Percentiles rank a stretch among this genome's conserved stretches.
Evolutionary conservation across 208 protist genomes (phyloP).

Genomic region (Balamuthia mandrillaris): DNA sequence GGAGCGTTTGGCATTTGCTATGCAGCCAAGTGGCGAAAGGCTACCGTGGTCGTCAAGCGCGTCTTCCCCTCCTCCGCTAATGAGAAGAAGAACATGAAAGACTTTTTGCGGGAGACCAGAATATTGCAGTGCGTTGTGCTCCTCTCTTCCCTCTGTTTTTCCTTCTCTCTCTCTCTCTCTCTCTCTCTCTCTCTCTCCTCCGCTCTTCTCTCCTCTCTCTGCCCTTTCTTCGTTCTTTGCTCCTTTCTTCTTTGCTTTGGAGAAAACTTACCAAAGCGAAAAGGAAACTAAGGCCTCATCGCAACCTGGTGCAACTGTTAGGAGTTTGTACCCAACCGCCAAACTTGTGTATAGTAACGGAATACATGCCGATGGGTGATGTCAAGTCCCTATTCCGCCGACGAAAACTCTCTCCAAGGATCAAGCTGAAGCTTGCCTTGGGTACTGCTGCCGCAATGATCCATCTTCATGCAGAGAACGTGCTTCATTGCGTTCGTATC

Average conservation of each 20-base stretch:
- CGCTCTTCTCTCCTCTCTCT: no score
- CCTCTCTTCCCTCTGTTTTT: no score
- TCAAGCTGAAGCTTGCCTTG: not conserved
- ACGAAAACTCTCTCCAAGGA: not conserved
- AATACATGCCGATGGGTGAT: not conserved
- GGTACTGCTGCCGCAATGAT: not conserved
- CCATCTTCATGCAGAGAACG: not conserved
- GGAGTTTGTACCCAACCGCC: not conserved
- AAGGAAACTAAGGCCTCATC: not conserved
- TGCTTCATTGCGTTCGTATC: not conserved
- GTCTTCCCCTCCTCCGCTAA: no score
- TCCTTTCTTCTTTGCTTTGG: no score
- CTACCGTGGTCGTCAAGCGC: not conserved
- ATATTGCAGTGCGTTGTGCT: no score
- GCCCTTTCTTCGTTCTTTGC: no score
- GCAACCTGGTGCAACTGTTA: slow-evolving; percentile 1
- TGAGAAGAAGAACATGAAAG: no score
- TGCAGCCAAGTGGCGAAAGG: not conserved
- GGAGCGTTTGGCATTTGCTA: not conserved
- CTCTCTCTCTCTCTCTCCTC: no score
- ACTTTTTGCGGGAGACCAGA: no score
- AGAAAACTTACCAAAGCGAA: no score
- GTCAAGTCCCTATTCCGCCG: not conserved
- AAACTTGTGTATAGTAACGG: not conserved
- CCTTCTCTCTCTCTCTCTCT: no score